Evolutionary conservation across 192 early-diverging fungal species (phyloP).

Genomic region (Chytriomyces sp.): DNA sequence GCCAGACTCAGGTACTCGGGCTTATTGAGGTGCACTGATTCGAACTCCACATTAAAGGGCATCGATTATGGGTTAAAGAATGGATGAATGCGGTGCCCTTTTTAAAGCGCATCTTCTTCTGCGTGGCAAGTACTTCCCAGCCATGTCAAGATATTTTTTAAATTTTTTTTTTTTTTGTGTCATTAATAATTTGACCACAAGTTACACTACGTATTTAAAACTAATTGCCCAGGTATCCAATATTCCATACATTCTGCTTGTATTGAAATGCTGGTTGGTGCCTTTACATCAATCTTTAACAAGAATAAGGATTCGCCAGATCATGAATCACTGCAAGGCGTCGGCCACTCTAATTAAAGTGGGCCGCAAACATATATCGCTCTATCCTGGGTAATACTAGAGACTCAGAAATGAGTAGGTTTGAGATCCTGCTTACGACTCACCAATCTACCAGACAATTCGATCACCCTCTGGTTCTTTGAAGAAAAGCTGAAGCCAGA

Average conservation of each 20-base stretch:
- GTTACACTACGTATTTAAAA: conserved; percentile 39
- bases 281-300: conserved; percentile 48
- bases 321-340: conserved; percentile 53
- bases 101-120: too few relatives aligned
- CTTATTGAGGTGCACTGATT: too few relatives aligned
- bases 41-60: too few relatives aligned
- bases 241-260: conserved; percentile 51
- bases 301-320: conserved; percentile 35
- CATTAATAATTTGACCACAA: too few relatives aligned
- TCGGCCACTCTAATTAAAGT: conserved; percentile 56
- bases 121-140: too few relatives aligned
- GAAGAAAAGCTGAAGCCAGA: conserved; percentile 44
- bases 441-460: too few relatives aligned
- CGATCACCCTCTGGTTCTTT: too few relatives aligned
- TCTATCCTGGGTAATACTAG: conserved; percentile 36
- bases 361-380: conserved; percentile 43
- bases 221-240: conserved; percentile 43
- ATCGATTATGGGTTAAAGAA: too few relatives aligned
- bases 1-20: too few relatives aligned
- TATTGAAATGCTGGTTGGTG: conserved; percentile 54
- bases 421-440: neutral
- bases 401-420: conserved; percentile 39
- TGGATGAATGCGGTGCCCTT: too few relatives aligned
- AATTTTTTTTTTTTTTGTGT: too few relatives aligned
- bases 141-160: too few relatives aligned